Base-by-base conservation (phyloP, 1,139 yeast species). In the Nakaseomyces uthaithaninus region DNA sequence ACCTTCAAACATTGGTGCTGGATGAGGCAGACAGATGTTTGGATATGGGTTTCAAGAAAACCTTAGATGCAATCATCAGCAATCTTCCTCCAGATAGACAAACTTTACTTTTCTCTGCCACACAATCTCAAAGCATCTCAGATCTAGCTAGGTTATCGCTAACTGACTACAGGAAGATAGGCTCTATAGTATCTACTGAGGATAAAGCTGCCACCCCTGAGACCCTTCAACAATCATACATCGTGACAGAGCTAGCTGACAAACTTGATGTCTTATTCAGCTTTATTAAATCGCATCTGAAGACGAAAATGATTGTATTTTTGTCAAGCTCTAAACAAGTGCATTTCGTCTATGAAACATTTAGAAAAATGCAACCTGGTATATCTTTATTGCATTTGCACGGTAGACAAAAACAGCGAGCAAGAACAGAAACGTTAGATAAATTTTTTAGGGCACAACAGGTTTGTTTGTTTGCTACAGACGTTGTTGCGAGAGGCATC, bases 21-120 rank as follows among this genome's bases (percentile, higher is more conserved):
- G 99, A 91, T 61, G 99, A 91, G 63, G 98, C 98, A 0, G 99
- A 91, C 59, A 71, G 98, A 52, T 86, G 94, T 56, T 67, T 91
- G 50, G 99, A 91, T 63, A 86, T 91, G 95, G 98, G 98, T 6
- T 91, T 91, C 69, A 82, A 80, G 58, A 79, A 79, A 54, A 86
- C 94, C 36, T 65, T 91, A 42, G 97, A 93, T 61, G 82, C 81
- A 38, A 91, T 91, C 42, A 67, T 91, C 20, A 76, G 79, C 36
- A 93, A 85, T 58, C 66, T 91, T 45, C 95, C 97, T 1, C 74
- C 82, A 11, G 72, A 80, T 5, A 76, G 97, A 63, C 98, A 93
- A 60, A 87, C 98, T 0, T 63, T 91, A 42, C 65, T 91, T 41
- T 91, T 85, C 55, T 82, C 94, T 2, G 99, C 98, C 1, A 91